Base-by-base conservation (phyloP, 345 rosid species). In the Firmiana major region DNA sequence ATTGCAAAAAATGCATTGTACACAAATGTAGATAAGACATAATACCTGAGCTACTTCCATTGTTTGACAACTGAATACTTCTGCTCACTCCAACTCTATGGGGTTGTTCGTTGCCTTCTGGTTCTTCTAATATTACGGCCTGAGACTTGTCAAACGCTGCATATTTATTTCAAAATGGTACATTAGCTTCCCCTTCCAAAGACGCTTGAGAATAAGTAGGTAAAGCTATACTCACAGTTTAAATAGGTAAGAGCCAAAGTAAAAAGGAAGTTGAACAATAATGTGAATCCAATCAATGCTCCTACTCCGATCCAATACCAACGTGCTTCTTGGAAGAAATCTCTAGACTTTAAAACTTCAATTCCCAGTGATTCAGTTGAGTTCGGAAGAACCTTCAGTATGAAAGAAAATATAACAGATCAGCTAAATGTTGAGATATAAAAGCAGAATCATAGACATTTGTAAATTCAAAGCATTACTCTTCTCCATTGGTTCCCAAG, bases 251-350 rank as follows among this genome's bases (percentile, higher is more conserved):
- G 89, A 54, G 96, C 93, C 73, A 88, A 12, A 45, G 83, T 79
- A 78, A 38, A 90, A 48, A 63, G 45, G 10, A 84, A 13, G 83
- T 91, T 88, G 86, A 86, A 91, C 28, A 93, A 7, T 26, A 91
- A 26, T 21, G 71, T 76, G 80, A 81, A 91, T 43, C 94, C 94
- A 59, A 83, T n/a, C 79, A 81, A 57, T 31, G 88, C 93, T 36
- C 82, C 89, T 11, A 88, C 73, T 81, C 93, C 94, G n/a, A 93
- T 64, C 97, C 97, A 93, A 63, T 91, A 93, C 96, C 93, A 90
- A 31, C 84, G 46, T 9, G 87, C 74, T 7, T 89, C 69, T 2
- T 84, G 59, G 75, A 85, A 79, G 80, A 90, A 59, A 26, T 85
- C 90, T 38, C 87, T 89, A 10, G 73, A 51, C 82, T 83, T 77